Conservation (phyloP, 2,329 filamentous ascomycete species). For the Alternaria brassicicola region DNA sequence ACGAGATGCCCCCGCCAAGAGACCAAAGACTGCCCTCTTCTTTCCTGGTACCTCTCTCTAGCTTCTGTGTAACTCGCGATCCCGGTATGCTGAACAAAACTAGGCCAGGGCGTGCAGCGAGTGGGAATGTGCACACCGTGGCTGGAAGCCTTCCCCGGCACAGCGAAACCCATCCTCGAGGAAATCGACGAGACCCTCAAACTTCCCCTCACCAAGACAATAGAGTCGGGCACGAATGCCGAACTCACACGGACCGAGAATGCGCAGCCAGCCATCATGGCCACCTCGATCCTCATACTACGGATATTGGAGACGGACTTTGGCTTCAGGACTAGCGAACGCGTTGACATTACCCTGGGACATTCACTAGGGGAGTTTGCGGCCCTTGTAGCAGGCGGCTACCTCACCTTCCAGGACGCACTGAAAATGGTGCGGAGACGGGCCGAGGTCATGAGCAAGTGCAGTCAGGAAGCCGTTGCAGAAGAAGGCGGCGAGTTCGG, state of each 20-base stretch:
- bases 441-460: conserved; percentile 82
- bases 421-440: conserved; percentile 76
- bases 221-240: conserved; percentile 78
- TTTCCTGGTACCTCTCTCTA: conserved; percentile 40
- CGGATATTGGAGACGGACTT: conserved; percentile 87
- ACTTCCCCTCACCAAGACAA: conserved; percentile 76
- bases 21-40: conserved; percentile 49
- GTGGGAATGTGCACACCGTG: conserved; percentile 87
- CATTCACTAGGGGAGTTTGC: conserved; percentile 95
- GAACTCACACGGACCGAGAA: conserved; percentile 81
- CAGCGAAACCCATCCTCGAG: conserved; percentile 76
- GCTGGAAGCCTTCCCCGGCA: conserved; percentile 83
- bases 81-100: conserved; percentile 14
- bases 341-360: conserved; percentile 82
- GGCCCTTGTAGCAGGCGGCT: conserved; percentile 82
- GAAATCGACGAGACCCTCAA: conserved; percentile 82
- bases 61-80: neutral
- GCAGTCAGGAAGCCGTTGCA: conserved; percentile 69
- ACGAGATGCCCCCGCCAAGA: conserved; percentile 24
- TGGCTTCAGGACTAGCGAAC: conserved; percentile 71
- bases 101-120: conserved; percentile 87
- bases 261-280: conserved; percentile 95
- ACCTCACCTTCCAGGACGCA: conserved; percentile 78
- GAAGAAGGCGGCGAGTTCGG: conserved; percentile 81
- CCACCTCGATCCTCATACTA: conserved; percentile 87